Conservation (phyloP, 2,329 filamentous ascomycete species). For the Sporothrix schenckii region DNA sequence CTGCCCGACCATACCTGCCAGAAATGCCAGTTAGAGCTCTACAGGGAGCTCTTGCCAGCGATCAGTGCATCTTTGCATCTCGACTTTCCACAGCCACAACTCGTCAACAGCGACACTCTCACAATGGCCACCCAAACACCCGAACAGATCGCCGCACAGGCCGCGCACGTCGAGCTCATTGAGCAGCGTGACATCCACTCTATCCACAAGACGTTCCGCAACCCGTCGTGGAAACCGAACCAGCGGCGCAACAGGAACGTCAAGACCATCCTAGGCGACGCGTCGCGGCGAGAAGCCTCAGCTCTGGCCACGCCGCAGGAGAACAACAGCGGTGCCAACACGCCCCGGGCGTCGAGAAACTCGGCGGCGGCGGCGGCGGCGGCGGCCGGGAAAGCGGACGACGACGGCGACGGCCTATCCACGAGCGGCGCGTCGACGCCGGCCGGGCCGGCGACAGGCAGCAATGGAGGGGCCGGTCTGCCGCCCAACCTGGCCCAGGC, state of each 20-base stretch:
- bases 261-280: constrained; percentile 92
- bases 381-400: constrained; percentile 38
- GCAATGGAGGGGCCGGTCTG: constrained; percentile 38
- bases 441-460: constrained; percentile 45
- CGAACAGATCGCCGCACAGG: constrained; percentile 75
- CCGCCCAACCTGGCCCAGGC: constrained; percentile 83
- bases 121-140: constrained; percentile 43
- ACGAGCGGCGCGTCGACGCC: constrained; percentile 59
- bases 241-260: constrained; percentile 98
- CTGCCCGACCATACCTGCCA: constrained; percentile 3
- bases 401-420: constrained; percentile 54
- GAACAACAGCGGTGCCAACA: constrained; percentile 69
- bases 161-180: constrained; percentile 82
- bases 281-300: constrained; percentile 85
- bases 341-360: constrained; percentile 51
- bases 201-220: constrained; percentile 87
- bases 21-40: not conserved
- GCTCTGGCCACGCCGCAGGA: constrained; percentile 77
- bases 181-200: constrained; percentile 90
- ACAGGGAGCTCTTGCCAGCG: constrained; percentile 1
- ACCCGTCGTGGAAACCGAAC: constrained; percentile 84
- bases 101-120: too few relatives aligned
- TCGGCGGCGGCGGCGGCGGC: constrained; percentile 40
- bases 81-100: not conserved
- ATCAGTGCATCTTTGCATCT: not conserved